Percentiles rank a stretch among this genome's conserved stretches.
Conservation (phyloP, 345 rosid species). For the Tarenaya hassleriana region DNA sequence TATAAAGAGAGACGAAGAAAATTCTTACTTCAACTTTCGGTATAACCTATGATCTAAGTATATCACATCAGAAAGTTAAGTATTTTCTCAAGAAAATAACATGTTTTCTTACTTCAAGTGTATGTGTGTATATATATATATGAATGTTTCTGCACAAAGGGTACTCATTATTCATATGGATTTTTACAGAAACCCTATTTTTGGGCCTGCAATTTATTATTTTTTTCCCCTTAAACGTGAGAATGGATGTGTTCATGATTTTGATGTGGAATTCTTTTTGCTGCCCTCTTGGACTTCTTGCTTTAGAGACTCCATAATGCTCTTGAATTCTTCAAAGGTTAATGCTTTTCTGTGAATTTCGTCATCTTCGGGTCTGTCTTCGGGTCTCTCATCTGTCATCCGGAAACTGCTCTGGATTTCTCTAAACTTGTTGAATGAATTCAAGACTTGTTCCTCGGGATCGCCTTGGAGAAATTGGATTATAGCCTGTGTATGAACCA, state of each 20-base stretch:
- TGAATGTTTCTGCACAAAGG: too few relatives aligned
- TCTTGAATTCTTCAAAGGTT: slow-evolving; percentile 31
- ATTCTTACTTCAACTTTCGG: too few relatives aligned
- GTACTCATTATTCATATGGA: too few relatives aligned
- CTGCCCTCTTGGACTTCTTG: slow-evolving; percentile 26
- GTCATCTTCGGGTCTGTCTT: slow-evolving; percentile 24
- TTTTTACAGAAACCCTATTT: too few relatives aligned
- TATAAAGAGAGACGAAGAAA: too few relatives aligned
- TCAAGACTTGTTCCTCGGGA: slow-evolving; percentile 15
- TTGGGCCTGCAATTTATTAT: too few relatives aligned
- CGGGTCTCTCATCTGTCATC: slow-evolving; percentile 27
- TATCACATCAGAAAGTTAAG: too few relatives aligned
- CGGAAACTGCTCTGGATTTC: slow-evolving; percentile 24
- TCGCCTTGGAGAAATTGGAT: slow-evolving; percentile 22
- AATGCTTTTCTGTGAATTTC: slow-evolving; percentile 20
- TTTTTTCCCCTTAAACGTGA: neutral
- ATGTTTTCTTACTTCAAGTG: too few relatives aligned
- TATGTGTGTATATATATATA: too few relatives aligned
- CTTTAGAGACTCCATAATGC: slow-evolving; percentile 33
- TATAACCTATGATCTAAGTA: too few relatives aligned
- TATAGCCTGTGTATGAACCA: slow-evolving; percentile 33
- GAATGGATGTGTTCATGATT: neutral
- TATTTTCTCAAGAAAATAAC: too few relatives aligned
- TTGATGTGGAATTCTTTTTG: neutral
- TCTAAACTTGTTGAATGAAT: slow-evolving; percentile 31